Evolutionary conservation across 2,329 filamentous ascomycete species (phyloP), one percentile per base, ranked within the genome.

Genomic region (Alternaria tenuissima): DNA sequence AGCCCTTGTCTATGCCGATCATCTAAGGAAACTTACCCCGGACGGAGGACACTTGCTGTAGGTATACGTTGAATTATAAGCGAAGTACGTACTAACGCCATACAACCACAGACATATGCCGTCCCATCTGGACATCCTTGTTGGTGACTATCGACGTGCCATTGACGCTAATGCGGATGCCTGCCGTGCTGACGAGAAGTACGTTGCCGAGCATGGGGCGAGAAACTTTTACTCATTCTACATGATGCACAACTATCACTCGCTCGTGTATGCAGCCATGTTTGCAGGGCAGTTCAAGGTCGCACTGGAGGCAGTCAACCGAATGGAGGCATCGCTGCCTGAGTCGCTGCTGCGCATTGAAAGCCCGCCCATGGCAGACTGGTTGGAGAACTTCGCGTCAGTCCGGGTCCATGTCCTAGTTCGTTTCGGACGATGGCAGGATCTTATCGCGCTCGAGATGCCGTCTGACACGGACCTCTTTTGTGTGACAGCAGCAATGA

Each of bases 151-250:
- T 71, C 81, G 84, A 30, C 82, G 82, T 8, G 89, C 89, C 5
- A 88, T 93, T 52, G 80, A 81, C 1, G 89, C 88, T 4, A 94
- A 94, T 73, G 81, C 84, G 2, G 83, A 85, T 22, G 91, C 91
- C 9, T 88, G 91, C 48, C 70, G 78, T 0, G 90, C 89, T 2
- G 91, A 94, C 71, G 86, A 90, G 52, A 87, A 86, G 65, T 93
- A 86, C 69, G 81, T 92, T 2, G 76, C 79, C 0, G 80, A 83
- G 5, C 81, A 85, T 7, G 89, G 90, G 0, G 81, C 87, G 0
- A 75, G 87, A 62, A 91, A 91, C 73, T 93, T 94, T 73, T 94
- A 94, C 78, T 89, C 89, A 0, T 83, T 93, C 5, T 94, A 94
- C 73, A 86, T 91, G 14, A 85, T 86, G 51, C 91, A 94, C 72